Evolutionary conservation across 495 filamentous ascomycete genomes (phyloP), one percentile per base, ranked within the genome.

Genomic region (Daldinia concentrica): DNA sequence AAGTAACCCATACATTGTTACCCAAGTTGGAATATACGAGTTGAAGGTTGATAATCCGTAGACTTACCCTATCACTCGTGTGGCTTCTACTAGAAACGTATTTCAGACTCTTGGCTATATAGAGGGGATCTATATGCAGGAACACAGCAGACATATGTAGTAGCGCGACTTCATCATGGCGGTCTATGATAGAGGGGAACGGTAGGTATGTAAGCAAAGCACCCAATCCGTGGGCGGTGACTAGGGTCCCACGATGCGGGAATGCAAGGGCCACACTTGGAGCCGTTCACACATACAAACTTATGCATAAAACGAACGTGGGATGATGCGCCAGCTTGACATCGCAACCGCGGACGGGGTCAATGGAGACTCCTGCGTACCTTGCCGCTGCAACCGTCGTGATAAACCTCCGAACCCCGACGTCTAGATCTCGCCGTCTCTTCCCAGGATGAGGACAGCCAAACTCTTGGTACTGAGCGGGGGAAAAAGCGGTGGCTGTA

Each of bases 361-460:
- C 57, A 45, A 59, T 59, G 43, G 58, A 62, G 57, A 69, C 39
- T 43, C 36, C 3, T 27, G 55, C 54, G 56, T 64, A 65, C 64
- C 66, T 73, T 69, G 66, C 54, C 58, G 51, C 62, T 69, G 62
- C 58, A 73, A 57, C 71, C 51, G 71, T 73, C 62, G 71, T 69
- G 43, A 63, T 73, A 66, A 65, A 69, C 45, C 62, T 69, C 66
- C 62, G 62, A 73, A 69, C 43, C 66, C 66, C 66, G 66, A 65
- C 52, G 43, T 51, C 62, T 69, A 15, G 61, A 69, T 62, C 34
- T 66, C 34, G 54, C 34, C n/a, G 9, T 52, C 24, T 17, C 17
- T 48, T 39, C 57, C 57, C 27, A 69, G 62, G 66, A 68, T 68
- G 70, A 66, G 58, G 70, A 65, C 69, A 51, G 58, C 51, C 58